Evolutionary conservation across 179 eudicot species (phyloP).

Genomic region (Pouteria campechiana): DNA sequence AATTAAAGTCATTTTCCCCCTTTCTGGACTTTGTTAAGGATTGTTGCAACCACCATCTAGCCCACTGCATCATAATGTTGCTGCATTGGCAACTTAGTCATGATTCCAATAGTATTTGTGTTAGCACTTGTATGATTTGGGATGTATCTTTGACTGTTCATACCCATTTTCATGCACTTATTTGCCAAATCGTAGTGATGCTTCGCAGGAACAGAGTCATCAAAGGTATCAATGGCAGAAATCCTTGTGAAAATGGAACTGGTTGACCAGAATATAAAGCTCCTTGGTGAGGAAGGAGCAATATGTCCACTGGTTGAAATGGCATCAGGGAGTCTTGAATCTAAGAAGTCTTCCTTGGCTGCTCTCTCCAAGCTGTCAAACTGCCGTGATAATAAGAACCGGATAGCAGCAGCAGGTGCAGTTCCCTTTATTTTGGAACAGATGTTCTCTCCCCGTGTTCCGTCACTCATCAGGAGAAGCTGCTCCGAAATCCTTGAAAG

Average conservation of each 20-base stretch:
- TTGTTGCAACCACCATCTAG: too few relatives aligned
- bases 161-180: too few relatives aligned
- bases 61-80: too few relatives aligned
- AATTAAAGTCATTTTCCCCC: too few relatives aligned
- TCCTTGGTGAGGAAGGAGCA: constrained; percentile 23
- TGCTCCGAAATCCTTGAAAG: constrained; percentile 22
- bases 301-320: constrained; percentile 29
- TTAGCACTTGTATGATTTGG: too few relatives aligned
- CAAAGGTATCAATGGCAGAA: constrained; percentile 20
- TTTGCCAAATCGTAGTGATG: background rate
- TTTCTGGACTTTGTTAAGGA: too few relatives aligned
- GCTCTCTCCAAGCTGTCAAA: constrained; percentile 20
- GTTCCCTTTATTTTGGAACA: constrained; percentile 20
- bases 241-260: constrained; percentile 20
- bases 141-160: too few relatives aligned
- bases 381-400: constrained; percentile 14
- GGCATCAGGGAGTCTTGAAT: constrained; percentile 26
- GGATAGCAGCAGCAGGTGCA: constrained; percentile 19
- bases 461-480: constrained; percentile 11
- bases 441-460: constrained; percentile 10
- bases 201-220: constrained; percentile 19
- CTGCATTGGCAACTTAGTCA: too few relatives aligned
- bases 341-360: constrained; percentile 24
- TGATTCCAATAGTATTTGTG: too few relatives aligned
- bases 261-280: constrained; percentile 13